Evolutionary conservation across 805 yeast species (phyloP).

Genomic region (Metschnikowia amazonensis): DNA sequence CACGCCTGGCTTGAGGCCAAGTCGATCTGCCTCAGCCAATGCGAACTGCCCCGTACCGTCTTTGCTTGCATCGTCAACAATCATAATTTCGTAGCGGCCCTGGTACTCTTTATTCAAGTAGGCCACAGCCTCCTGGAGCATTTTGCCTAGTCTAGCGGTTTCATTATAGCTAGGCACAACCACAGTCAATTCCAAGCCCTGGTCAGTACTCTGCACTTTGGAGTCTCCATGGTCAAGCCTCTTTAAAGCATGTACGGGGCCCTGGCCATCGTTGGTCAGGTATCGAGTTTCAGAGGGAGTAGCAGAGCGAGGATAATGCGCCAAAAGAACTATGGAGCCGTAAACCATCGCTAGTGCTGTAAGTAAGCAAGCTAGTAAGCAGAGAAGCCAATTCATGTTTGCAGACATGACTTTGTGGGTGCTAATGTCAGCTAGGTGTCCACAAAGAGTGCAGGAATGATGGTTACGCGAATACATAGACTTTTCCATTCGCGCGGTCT

Average conservation of each 20-base stretch:
- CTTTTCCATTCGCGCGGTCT: not conserved
- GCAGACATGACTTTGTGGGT: conserved; percentile 1
- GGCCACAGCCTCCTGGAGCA: conserved; percentile 67
- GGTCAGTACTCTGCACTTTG: not conserved
- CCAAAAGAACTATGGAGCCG: conserved; percentile 41
- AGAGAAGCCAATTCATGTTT: not conserved
- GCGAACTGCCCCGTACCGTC: conserved; percentile 80
- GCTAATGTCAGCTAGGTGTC: not conserved
- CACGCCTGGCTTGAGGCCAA: conserved; percentile 50
- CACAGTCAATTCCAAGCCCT: conserved; percentile 56
- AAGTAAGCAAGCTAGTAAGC: conserved; percentile 4
- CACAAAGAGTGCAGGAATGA: conserved; percentile 1
- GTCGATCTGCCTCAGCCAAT: conserved; percentile 51
- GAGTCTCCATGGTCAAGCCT: conserved; percentile 13
- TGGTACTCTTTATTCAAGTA: conserved; percentile 41
- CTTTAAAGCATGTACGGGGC: conserved; percentile 32
- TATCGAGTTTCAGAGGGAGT: conserved; percentile 51
- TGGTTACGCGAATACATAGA: not conserved
- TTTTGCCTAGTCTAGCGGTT: conserved; percentile 59
- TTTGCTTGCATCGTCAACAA: conserved; percentile 88
- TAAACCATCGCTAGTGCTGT: conserved; percentile 31
- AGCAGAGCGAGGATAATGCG: conserved; percentile 63
- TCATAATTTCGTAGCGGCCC: conserved; percentile 63
- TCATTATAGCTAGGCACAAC: conserved; percentile 96
- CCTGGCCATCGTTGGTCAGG: conserved; percentile 42